Base-by-base conservation (phyloP, 176 grass and related monocot species). In the Oryza officinalis region DNA sequence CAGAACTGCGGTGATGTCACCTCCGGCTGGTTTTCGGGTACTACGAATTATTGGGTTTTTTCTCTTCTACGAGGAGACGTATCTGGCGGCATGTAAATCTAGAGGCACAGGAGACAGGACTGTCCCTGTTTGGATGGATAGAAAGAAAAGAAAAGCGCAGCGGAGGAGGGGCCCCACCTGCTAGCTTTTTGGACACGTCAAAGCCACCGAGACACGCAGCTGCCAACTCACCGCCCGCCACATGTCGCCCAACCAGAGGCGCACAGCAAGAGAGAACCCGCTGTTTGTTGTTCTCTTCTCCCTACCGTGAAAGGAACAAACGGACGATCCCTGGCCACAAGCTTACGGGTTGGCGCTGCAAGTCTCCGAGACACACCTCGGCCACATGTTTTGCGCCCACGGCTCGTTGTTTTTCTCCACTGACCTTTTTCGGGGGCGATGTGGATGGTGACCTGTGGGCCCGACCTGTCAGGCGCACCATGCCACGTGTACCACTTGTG, bases 151-250 rank as follows among this genome's bases (percentile, higher is more conserved):
- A 61, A 61, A 89, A 79, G 76, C 82, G 76, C 76, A 75, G 1
- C 22, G 52, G 20, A 61, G 57, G 52, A 0, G 37, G 61, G 86
- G 27, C 13, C 67, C 47, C 9, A 1, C 0, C 22, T 5, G 8
- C 17, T 27, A 63, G 37, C 81, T 70, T 89, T 89, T 76, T 31
- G 76, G 76, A 68, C 82, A 70, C 70, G 76, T 89, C 74, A 46
- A 68, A 17, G 3, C 38, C 69, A 40, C 41, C 59, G 12, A 80
- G 65, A 68, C 26, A 75, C 71, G 44, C 8, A 5, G 10, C 67
- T 59, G 80, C 13, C 72, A 50, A 23, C 68, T 61, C 75, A 12
- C 10, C 30, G 13, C 13, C 8, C 0, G 76, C 80, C 69, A 67
- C 69, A 9, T 59, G 78, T n/a, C 57, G 14, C 23, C 76, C 11